Base-by-base conservation (phyloP, 805 yeast species). In the Kuraishia piskuri region DNA sequence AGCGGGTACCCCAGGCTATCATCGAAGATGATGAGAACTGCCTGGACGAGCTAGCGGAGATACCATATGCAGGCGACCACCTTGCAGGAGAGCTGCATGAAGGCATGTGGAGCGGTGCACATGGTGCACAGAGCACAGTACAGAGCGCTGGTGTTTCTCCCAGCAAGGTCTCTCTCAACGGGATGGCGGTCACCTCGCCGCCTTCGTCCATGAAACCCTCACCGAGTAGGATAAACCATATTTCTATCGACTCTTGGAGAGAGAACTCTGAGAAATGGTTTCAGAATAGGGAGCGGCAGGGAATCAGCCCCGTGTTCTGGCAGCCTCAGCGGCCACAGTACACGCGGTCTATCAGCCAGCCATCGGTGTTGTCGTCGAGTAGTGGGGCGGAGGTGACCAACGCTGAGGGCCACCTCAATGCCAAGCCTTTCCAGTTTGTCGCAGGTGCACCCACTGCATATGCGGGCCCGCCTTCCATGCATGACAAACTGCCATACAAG, bases 201-300 rank as follows among this genome's bases (percentile, higher is more conserved):
- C 40, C 40, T 9, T 31, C 14, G 40, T 17, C 40, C 40, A 17
- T 10, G 40, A 9, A 31, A 17, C 40, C 9, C 10, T 21, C 44
- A 14, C 44, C 50, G 19, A 19, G 19, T 8, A 48, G 22, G 44
- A 21, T 20, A 23, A 57, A 58, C 46, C 63, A 62, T 49, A 60
- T 65, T 9, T 62, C 67, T 12, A 54, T 63, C n/a, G 68, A 65
- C n/a, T 48, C 63, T 2, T 65, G 68, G 68, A 58, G 64, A 17
- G 50, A 57, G 12, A 59, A 64, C 46, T 54, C 62, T 1, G 54
- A 50, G 6, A 49, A 44, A 1, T 65, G 68, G 68, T 24, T 56
- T 17, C 52, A 54, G 14, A 56, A 58, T 48, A 62, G 59, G 50
- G 61, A 61, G 36, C 51, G 66, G 36, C 9, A 54, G 22, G 64